These are phyloP conservation scores for Ceratocystis colombiana DNA, from an alignment of 2,329 filamentous ascomycete species.

Conservation along the genomic window DNA sequence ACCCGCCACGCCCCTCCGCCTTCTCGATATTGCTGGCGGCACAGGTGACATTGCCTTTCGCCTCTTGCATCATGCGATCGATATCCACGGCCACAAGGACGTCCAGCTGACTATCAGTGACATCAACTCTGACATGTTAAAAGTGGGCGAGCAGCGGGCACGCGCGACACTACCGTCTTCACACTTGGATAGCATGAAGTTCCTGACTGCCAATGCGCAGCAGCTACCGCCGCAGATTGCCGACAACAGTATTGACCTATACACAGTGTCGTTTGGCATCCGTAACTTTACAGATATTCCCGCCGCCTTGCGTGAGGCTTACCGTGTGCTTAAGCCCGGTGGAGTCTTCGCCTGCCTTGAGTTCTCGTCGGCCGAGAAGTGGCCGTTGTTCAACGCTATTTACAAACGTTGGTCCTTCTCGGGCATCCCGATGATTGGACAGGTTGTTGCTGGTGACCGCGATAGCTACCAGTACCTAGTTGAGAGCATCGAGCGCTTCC, in stretches of 20 bases:
- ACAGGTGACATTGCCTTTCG: slow-evolving; percentile 98
- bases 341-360: slow-evolving; percentile 95
- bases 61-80: slow-evolving; percentile 77
- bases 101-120: slow-evolving; percentile 85
- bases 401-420: slow-evolving; percentile 96
- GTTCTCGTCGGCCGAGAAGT: slow-evolving; percentile 74
- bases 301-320: slow-evolving; percentile 69
- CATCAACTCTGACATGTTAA: slow-evolving; percentile 92
- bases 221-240: slow-evolving; percentile 53
- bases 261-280: slow-evolving; percentile 96
- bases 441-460: slow-evolving; percentile 84
- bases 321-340: slow-evolving; percentile 81
- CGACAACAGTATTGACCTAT: slow-evolving; percentile 71
- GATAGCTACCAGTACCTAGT: slow-evolving; percentile 98
- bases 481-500: slow-evolving; percentile 92
- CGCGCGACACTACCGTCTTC: slow-evolving; percentile 42
- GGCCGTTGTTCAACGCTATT: slow-evolving; percentile 65
- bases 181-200: slow-evolving; percentile 50
- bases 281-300: slow-evolving; percentile 93
- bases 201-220: slow-evolving; percentile 87
- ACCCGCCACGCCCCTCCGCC: slow-evolving; percentile 49
- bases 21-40: slow-evolving; percentile 93
- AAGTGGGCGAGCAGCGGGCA: slow-evolving; percentile 73
- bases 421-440: slow-evolving; percentile 88
- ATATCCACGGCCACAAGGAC: slow-evolving; percentile 62